Evolutionary conservation across 768 basidiomycete genomes (phyloP), one percentile per base, ranked within the genome.

Genomic region (Leucosporidium creatinivorum): DNA sequence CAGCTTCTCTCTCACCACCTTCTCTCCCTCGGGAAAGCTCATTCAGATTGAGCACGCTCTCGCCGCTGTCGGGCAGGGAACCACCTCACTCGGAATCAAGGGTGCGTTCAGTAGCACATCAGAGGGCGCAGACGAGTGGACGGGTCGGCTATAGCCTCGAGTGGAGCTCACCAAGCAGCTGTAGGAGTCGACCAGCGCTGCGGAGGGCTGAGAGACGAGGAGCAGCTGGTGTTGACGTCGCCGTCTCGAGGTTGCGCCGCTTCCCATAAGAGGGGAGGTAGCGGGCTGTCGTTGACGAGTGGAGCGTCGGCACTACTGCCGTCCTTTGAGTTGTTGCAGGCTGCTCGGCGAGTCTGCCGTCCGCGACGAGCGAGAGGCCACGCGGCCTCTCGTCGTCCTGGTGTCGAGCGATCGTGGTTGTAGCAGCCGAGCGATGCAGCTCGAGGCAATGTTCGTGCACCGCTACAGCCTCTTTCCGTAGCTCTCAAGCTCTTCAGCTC

Each of bases 11-110:
- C 85, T 99, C 70, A 99, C 96, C 19, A 94, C 96, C 75, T 99
- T 99, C 85, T 96, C 93, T 49, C 96, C 96, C 62, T 69, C 73
- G 31, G 72, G 68, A 49, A 76, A 81, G 84, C 85, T 99, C 60
- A 94, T 99, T 68, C 96, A 99, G 82, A 99, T 99, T 78, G 96
- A 99, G 82, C 96, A 99, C 81, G 96, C 96, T 56, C 83, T 99
- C 69, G 96, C 96, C 64, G 93, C 93, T 39, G 94, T 98, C 66
- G 85, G 89, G 28, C 88, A 89, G 74, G 94, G 71, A 9, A 74
- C 93, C 55, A 98, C 96, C 52, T 93, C 91, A 80, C 85, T 99
- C 55, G 96, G 96, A 63, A 97, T 99, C 79, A 98, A 98, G 84
- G 96, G 96, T 93, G 74, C 70, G 81, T 76, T 61, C 59, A 23